Evolutionary conservation across 148 eudicot species (phyloP).

Genomic region (Agrostemma githago): DNA sequence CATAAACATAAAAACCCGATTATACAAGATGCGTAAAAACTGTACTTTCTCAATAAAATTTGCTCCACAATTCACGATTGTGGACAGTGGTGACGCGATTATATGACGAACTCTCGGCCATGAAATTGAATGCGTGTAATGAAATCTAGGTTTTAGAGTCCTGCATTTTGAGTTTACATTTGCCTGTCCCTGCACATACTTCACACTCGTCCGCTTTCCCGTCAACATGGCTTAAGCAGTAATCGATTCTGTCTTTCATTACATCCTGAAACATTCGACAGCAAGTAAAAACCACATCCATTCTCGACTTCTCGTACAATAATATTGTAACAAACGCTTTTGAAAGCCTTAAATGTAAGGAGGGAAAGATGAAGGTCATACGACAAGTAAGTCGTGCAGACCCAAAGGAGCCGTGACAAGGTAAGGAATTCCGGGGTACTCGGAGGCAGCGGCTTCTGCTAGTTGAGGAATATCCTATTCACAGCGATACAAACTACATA

Average conservation of each 20-base stretch:
- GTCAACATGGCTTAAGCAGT: conserved; percentile 78
- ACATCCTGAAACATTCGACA: conserved; percentile 56
- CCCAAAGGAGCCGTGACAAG: conserved; percentile 95
- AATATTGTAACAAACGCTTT: background rate
- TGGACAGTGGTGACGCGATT: no score
- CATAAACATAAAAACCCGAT: no score
- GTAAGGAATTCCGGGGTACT: conserved; percentile 73
- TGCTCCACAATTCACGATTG: no score
- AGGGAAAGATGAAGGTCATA: conserved; percentile 26
- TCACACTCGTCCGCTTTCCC: conserved; percentile 76
- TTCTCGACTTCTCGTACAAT: background rate
- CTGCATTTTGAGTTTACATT: conserved; percentile 53
- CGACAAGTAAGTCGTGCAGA: conserved; percentile 79
- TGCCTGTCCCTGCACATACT: conserved; percentile 80
- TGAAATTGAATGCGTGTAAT: background rate
- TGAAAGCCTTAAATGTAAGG: background rate
- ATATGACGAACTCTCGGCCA: no score
- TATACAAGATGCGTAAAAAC: no score
- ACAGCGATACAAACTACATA: conserved; percentile 5
- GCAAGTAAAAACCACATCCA: background rate
- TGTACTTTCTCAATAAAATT: no score
- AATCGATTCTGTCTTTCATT: conserved; percentile 68
- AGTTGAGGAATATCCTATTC: conserved; percentile 86
- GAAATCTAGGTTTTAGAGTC: conserved; percentile 8
- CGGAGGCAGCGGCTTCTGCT: conserved; percentile 87